Conservation (phyloP, 495 filamentous ascomycete species). For the Parathielavia appendiculata region DNA sequence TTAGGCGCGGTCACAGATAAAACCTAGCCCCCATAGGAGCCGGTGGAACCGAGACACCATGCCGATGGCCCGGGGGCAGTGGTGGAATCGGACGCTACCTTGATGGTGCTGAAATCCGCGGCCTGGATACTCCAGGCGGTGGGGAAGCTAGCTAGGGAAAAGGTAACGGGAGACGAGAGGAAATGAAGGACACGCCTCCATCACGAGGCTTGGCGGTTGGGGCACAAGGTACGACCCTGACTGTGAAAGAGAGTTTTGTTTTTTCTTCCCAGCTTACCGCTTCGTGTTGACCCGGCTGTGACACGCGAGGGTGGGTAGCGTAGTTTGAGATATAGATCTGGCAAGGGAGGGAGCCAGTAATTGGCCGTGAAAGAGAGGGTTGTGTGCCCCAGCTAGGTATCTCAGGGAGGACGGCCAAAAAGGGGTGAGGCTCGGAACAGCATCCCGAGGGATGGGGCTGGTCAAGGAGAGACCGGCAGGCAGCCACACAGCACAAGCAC, state of each 20-base stretch:
- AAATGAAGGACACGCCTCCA: neutral
- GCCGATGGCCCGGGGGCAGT: too few relatives aligned
- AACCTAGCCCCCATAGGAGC: too few relatives aligned
- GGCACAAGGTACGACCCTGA: neutral
- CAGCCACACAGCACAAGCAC: neutral
- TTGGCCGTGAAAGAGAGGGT: neutral
- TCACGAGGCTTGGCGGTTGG: constrained; percentile 9
- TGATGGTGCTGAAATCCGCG: neutral
- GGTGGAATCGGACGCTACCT: neutral
- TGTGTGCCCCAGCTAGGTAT: neutral
- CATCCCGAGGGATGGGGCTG: neutral
- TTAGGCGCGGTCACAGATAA: too few relatives aligned
- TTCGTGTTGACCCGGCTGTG: neutral
- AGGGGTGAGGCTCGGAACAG: neutral
- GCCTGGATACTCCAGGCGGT: neutral
- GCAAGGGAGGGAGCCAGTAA: neutral
- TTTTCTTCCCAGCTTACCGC: neutral
- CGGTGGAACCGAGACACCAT: neutral
- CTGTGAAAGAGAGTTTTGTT: neutral
- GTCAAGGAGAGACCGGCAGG: neutral
- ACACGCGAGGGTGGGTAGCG: neutral
- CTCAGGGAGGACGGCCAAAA: neutral
- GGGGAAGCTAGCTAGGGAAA: neutral
- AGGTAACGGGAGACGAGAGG: neutral
- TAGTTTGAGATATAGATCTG: constrained; percentile 1